Evolutionary conservation across 768 basidiomycete species (phyloP).

Genomic region (Leccinum aurantiacum): DNA sequence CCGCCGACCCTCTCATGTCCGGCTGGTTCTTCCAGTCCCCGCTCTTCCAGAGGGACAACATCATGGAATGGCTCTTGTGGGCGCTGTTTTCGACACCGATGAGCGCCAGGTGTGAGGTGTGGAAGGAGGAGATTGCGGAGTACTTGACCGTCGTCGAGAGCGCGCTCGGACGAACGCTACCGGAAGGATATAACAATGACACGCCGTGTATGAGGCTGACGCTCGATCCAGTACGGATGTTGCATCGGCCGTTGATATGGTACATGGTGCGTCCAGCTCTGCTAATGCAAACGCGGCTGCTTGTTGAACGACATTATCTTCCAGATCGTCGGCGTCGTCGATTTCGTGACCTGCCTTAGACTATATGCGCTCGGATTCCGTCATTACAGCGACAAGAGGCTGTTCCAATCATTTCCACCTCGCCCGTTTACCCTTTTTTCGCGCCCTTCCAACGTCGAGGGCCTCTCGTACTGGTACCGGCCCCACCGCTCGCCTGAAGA

Average conservation of each 20-base stretch:
- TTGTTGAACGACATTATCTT: not conserved
- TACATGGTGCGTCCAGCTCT: conserved; percentile 33
- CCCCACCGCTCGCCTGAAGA: conserved; percentile 49
- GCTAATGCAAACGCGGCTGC: not conserved
- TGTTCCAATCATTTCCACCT: conserved; percentile 51
- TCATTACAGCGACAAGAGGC: conserved; percentile 44
- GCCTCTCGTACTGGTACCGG: conserved; percentile 48
- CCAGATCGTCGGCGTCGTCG: conserved; percentile 55
- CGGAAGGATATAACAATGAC: conserved; percentile 38
- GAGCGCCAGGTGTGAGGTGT: conserved; percentile 34
- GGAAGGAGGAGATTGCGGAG: conserved; percentile 50
- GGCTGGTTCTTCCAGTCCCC: conserved; percentile 53
- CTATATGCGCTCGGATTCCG: conserved; percentile 49
- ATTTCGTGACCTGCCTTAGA: conserved; percentile 41
- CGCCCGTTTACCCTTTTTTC: conserved; percentile 50
- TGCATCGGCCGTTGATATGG: conserved; percentile 65
- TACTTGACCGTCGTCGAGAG: conserved; percentile 46
- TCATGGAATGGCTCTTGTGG: conserved; percentile 66
- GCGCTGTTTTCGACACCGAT: conserved; percentile 50
- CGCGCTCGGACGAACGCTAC: conserved; percentile 40
- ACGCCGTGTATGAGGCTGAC: conserved; percentile 51
- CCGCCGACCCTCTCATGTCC: conserved; percentile 33
- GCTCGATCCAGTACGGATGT: conserved; percentile 53
- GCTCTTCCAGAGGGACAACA: conserved; percentile 45
- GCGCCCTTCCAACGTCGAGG: conserved; percentile 31